Evolutionary conservation across 2,329 filamentous ascomycete species (phyloP).

Genomic region (Microcyclospora tardicrescens): DNA sequence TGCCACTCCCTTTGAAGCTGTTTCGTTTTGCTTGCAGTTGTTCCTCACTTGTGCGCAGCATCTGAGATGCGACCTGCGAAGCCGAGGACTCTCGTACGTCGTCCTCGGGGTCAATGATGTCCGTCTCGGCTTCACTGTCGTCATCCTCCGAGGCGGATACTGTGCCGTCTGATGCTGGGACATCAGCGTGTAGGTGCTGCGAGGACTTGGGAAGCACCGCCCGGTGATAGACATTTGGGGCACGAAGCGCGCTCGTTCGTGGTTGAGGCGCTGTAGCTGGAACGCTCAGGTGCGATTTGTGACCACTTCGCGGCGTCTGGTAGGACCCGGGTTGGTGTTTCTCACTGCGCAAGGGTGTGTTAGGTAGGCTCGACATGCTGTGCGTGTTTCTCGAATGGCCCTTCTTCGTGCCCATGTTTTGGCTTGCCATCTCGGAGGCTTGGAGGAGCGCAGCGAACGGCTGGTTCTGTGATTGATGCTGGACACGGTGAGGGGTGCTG

Average conservation of each 20-base stretch:
- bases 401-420: constrained; percentile 49
- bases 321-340: constrained; percentile 35
- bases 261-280: constrained; percentile 42
- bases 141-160: constrained; percentile 55
- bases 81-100: constrained; percentile 61
- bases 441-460: constrained; percentile 62
- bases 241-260: constrained; percentile 28
- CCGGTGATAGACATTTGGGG: constrained; percentile 12
- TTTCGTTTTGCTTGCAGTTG: constrained; percentile 23
- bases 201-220: constrained; percentile 9
- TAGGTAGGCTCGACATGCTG: constrained; percentile 72
- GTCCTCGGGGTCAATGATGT: constrained; percentile 46
- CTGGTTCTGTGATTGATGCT: constrained; percentile 15
- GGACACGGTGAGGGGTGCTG: constrained; percentile 20
- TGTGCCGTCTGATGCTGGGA: constrained; percentile 43
- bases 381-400: constrained; percentile 65
- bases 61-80: constrained; percentile 63
- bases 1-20: constrained; percentile 26
- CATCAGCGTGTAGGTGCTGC: constrained; percentile 8
- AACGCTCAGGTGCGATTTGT: constrained; percentile 12
- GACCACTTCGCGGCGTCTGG: constrained; percentile 10
- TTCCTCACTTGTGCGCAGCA: constrained; percentile 33
- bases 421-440: constrained; percentile 62
- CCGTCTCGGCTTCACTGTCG: constrained; percentile 40
- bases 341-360: constrained; percentile 51